Conservation (phyloP, 148 eudicot genomes). For the Simmondsia chinensis region DNA sequence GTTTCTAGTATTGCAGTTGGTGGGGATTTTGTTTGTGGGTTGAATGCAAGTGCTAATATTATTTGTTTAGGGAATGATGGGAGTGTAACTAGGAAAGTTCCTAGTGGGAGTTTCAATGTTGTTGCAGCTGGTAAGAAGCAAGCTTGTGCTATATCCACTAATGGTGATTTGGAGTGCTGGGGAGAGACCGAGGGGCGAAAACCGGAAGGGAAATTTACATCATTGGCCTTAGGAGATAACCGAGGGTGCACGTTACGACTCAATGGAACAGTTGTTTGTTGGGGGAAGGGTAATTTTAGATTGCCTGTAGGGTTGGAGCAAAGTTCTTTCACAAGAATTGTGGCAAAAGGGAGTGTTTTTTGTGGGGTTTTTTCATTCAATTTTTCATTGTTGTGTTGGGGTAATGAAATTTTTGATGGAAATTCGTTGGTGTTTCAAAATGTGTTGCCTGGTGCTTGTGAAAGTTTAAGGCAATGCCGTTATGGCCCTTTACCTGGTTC, state of each 20-base stretch:
- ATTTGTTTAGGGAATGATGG: conserved; percentile 24
- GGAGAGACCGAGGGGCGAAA: conserved; percentile 25
- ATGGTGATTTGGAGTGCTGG: conserved; percentile 61
- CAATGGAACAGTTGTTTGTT: conserved; percentile 57
- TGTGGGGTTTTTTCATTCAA: conserved; percentile 54
- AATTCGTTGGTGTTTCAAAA: conserved; percentile 21
- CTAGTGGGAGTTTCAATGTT: conserved; percentile 32
- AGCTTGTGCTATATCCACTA: conserved; percentile 42
- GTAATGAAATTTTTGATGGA: conserved; percentile 23
- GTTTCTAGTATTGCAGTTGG: conserved; percentile 54
- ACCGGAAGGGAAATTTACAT: conserved; percentile 35
- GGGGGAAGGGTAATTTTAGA: conserved; percentile 45
- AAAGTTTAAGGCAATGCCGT: conserved; percentile 20
- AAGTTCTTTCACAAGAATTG: conserved; percentile 30
- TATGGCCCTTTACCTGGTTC: conserved; percentile 34
- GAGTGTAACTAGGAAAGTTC: conserved; percentile 15
- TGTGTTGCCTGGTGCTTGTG: conserved; percentile 64
- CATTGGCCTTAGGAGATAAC: conserved; percentile 57
- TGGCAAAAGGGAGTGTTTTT: conserved; percentile 36
- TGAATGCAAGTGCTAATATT: conserved; percentile 24
- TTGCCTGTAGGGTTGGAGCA: conserved; percentile 27
- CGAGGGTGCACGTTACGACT: conserved; percentile 46
- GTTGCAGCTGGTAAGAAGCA: conserved; percentile 38
- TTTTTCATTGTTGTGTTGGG: conserved; percentile 68
- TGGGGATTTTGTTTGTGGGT: conserved; percentile 55